A percentile compares a stretch with the other conserved stretches of the same genome.
phyloP scores from a whole-genome alignment of 2,329 filamentous ascomycete genomes.

The Byssoonygena ceratinophila region DNA sequence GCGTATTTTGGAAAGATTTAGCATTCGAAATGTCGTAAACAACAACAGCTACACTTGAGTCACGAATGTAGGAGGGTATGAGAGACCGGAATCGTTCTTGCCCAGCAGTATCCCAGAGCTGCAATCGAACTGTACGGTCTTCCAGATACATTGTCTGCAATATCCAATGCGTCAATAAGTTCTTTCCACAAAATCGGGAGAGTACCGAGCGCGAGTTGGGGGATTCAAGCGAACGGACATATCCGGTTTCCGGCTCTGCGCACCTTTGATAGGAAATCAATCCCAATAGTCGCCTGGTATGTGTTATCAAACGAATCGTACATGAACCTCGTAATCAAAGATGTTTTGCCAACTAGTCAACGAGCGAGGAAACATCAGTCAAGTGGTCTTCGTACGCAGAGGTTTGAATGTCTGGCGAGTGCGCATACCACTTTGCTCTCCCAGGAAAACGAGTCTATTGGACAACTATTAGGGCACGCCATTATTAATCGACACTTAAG shows the following conservation, averaged over 20 bases:
- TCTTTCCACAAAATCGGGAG: neutral
- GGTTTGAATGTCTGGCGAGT: slow-evolving; percentile 4
- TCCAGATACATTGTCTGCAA: slow-evolving; percentile 94
- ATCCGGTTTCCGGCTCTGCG: slow-evolving; percentile 17
- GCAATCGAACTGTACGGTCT: slow-evolving; percentile 91
- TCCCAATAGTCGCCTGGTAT: slow-evolving; percentile 98
- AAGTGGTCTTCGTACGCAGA: slow-evolving; percentile 6
- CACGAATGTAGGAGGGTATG: slow-evolving; percentile 96
- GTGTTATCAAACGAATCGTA: slow-evolving; percentile 99
- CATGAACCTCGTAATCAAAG: slow-evolving; percentile 98
- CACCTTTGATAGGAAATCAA: slow-evolving; percentile 98
- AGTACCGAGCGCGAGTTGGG: neutral
- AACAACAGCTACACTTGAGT: slow-evolving; percentile 94
- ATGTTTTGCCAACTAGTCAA: slow-evolving; percentile 83
- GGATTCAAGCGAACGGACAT: neutral
- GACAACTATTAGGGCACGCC: neutral
- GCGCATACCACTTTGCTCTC: slow-evolving; percentile 86
- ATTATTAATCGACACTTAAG: neutral
- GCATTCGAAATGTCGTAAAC: slow-evolving; percentile 97
- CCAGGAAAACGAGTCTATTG: slow-evolving; percentile 81
- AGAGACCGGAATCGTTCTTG: slow-evolving; percentile 95
- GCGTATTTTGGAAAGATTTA: slow-evolving; percentile 96
- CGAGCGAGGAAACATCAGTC: slow-evolving; percentile 18
- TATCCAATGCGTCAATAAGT: neutral
- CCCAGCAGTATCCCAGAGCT: slow-evolving; percentile 96